Evolutionary conservation across 2,329 filamentous ascomycete species (phyloP).

Genomic region (Magnaporthiopsis incrustans): DNA sequence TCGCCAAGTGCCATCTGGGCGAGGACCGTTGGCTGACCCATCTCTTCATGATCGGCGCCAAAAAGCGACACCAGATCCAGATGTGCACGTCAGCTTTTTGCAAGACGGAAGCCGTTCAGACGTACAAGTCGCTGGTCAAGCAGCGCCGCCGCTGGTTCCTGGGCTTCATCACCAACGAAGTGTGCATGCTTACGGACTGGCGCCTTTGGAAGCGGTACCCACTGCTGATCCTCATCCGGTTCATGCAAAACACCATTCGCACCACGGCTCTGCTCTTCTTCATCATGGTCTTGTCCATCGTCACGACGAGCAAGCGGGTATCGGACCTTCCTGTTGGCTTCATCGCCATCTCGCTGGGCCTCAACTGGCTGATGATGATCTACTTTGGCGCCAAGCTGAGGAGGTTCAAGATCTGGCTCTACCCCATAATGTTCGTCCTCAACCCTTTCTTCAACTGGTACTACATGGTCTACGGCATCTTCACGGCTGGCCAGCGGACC

Average conservation of each 20-base stretch:
- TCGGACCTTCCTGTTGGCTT: slow-evolving; percentile 82
- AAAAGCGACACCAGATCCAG: slow-evolving; percentile 89
- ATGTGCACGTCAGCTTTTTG: slow-evolving; percentile 98
- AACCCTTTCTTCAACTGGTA: slow-evolving; percentile 98
- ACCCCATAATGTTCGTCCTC: slow-evolving; percentile 88
- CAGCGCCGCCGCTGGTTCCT: slow-evolving; percentile 95
- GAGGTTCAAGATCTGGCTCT: slow-evolving; percentile 89
- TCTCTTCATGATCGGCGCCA: slow-evolving; percentile 96
- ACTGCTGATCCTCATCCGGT: slow-evolving; percentile 74
- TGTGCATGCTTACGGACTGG: slow-evolving; percentile 94
- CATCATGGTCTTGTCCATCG: slow-evolving; percentile 79
- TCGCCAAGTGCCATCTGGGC: slow-evolving; percentile 88
- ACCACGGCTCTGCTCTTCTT: slow-evolving; percentile 92
- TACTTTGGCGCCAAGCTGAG: slow-evolving; percentile 86
- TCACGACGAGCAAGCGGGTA: slow-evolving; percentile 74
- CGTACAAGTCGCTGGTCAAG: slow-evolving; percentile 77
- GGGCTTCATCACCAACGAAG: slow-evolving; percentile 95
- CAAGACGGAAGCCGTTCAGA: slow-evolving; percentile 95
- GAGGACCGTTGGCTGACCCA: slow-evolving; percentile 97
- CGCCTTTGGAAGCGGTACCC: slow-evolving; percentile 89
- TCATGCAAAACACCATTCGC: slow-evolving; percentile 93
- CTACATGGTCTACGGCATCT: slow-evolving; percentile 96
- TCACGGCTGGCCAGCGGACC: slow-evolving; percentile 86
- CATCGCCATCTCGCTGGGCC: slow-evolving; percentile 81
- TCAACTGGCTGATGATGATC: slow-evolving; percentile 94